Base-by-base conservation (phyloP, 495 filamentous ascomycete species). In the Bacidia gigantensis region DNA sequence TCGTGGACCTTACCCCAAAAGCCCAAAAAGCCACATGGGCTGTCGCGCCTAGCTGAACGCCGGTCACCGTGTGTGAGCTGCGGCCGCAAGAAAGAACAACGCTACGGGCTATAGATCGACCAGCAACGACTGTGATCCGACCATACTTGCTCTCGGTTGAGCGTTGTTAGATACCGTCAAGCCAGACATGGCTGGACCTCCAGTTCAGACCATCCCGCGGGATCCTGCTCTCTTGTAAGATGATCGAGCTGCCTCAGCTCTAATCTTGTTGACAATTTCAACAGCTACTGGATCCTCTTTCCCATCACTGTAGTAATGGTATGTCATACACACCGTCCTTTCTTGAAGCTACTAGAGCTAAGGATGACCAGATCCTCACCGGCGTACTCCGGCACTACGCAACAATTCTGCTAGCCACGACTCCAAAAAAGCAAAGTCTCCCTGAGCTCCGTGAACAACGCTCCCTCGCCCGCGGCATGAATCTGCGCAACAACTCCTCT, bases 261-360 rank as follows among this genome's bases (percentile, higher is more conserved):
- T 11, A 17, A 26, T 45, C 47, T 35, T 21, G 22, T 14, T 26
- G 38, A 50, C 3, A 17, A 25, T 20, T 11, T 47, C 12, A 57
- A 53, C 43, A 96, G 89, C 69, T 95, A 94, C 72, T 97, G 92
- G 92, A 97, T 98, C 67, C 72, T 98, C 32, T 84, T 97, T 58
- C 92, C 92, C 22, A 98, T 98, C 65, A 89, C 89, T 17, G 74
- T 92, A 58, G 92, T 98, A 62, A 97, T 98, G 93, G 87, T 93
- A 78, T 45, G 67, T 17, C 26, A 26, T 23, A 50, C n/a, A 23
- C 21, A 18, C n/a, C 22, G 54, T 23, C 11, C 14, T 41, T 47
- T 29, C 9, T 26, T 24, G n/a, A n/a, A n/a, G n/a, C n/a, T n/a
- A n/a, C 32, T 39, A 10, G n/a, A 10, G 26, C 58, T 41, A 52